Evolutionary conservation across 345 rosid species (phyloP).

Genomic region (Orychophragmus violaceus): DNA sequence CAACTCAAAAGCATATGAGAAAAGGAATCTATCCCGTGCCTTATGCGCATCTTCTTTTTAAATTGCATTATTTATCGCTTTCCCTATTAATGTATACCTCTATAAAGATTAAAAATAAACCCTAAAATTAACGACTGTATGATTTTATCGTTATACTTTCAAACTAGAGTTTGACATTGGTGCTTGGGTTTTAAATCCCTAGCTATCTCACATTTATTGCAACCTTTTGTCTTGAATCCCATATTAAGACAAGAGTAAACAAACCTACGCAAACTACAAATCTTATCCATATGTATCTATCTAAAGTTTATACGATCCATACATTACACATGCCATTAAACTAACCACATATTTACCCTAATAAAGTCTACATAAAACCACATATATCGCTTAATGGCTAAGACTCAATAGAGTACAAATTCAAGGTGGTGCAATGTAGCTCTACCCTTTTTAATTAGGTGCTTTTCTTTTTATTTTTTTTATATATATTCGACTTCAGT

Average conservation of each 20-base stretch:
- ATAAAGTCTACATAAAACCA: not conserved
- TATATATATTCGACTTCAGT: not conserved
- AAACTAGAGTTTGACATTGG: constrained; percentile 23
- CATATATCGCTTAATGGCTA: not conserved
- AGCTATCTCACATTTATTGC: constrained; percentile 8
- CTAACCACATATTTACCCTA: not conserved
- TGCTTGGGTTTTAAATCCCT: constrained; percentile 14
- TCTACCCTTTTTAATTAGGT: not conserved
- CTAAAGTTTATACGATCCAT: not conserved
- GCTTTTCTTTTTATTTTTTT: not conserved
- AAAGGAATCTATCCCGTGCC: constrained; percentile 20
- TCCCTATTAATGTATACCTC: not conserved
- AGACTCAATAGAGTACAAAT: not conserved
- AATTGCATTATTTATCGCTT: not conserved
- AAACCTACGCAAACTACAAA: constrained; percentile 8
- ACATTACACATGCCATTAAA: constrained; percentile 7
- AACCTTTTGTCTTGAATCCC: not conserved
- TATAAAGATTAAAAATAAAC: not conserved
- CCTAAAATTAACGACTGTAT: constrained; percentile 9
- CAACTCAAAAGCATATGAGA: constrained; percentile 33
- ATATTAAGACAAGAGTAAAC: constrained; percentile 5
- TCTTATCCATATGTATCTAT: constrained; percentile 20
- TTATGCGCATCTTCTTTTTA: constrained; percentile 21
- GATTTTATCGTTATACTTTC: constrained; percentile 12
- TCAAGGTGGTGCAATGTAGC: not conserved